Percentiles rank a stretch among this genome's conserved stretches.
phyloP scores from a whole-genome alignment of 1,284 basidiomycete species.

The Sporisorium exsertum region DNA sequence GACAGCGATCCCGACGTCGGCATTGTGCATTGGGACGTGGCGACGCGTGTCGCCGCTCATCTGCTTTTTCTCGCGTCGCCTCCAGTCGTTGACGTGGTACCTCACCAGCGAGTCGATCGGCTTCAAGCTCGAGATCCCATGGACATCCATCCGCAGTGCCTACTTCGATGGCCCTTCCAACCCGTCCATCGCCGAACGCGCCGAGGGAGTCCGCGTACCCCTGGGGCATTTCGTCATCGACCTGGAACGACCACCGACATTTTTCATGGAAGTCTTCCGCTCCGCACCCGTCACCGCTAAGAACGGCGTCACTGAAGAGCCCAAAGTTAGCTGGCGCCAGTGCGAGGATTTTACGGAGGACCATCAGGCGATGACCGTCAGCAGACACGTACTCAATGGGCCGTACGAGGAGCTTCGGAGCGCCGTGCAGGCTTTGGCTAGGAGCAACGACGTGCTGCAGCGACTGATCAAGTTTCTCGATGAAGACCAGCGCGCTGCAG shows the following conservation, averaged over 20 bases:
- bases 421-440: slow-evolving; percentile 43
- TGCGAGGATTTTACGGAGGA: slow-evolving; percentile 64
- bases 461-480: slow-evolving; percentile 39
- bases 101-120: slow-evolving; percentile 59
- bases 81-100: slow-evolving; percentile 57
- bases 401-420: slow-evolving; percentile 54
- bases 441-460: slow-evolving; percentile 34
- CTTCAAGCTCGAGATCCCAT: slow-evolving; percentile 62
- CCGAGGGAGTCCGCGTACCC: slow-evolving; percentile 50
- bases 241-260: slow-evolving; percentile 55
- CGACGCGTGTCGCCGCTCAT: slow-evolving; percentile 58
- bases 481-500: slow-evolving; percentile 18
- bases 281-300: slow-evolving; percentile 33
- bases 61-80: slow-evolving; percentile 59
- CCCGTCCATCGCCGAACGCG: slow-evolving; percentile 46
- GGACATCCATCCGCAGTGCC: slow-evolving; percentile 44
- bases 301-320: slow-evolving; percentile 22
- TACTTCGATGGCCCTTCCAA: slow-evolving; percentile 42
- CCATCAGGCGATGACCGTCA: slow-evolving; percentile 52
- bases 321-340: slow-evolving; percentile 59
- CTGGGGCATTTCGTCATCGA: slow-evolving; percentile 54
- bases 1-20: slow-evolving; percentile 50
- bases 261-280: slow-evolving; percentile 64
- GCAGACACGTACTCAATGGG: slow-evolving; percentile 54
- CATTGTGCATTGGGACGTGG: slow-evolving; percentile 59